These are phyloP conservation scores for Penicillium crustosum DNA, from an alignment of 2,329 filamentous ascomycete genomes.

Conservation along the genomic window DNA sequence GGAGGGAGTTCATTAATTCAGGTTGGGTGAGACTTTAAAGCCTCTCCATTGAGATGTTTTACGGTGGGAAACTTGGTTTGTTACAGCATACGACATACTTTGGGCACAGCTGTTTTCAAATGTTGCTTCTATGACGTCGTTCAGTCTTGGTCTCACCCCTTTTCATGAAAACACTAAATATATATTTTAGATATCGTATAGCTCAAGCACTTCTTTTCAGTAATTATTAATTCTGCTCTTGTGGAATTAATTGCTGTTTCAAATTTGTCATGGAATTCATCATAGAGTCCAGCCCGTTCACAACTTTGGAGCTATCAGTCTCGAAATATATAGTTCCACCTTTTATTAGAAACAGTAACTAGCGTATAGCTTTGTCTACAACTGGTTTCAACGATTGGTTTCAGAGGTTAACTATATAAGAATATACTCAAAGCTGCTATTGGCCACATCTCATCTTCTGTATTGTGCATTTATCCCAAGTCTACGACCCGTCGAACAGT, in stretches of 20 bases:
- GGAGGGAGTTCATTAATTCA: slow-evolving; percentile 4
- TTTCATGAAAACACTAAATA: not conserved
- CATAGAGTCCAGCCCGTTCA: not conserved
- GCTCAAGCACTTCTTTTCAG: not conserved
- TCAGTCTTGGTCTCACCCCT: not conserved
- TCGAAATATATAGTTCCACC: not conserved
- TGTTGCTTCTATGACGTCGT: slow-evolving; percentile 6
- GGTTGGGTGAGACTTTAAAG: not conserved
- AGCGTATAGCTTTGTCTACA: not conserved
- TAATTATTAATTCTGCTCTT: not conserved
- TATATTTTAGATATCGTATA: not conserved
- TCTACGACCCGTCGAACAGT: not conserved
- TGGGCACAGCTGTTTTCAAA: not conserved
- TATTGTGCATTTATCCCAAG: not conserved
- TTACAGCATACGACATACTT: not conserved
- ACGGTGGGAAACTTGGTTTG: not conserved
- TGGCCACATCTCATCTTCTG: not conserved
- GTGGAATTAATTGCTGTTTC: not conserved
- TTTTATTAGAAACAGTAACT: not conserved
- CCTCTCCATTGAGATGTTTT: not conserved
- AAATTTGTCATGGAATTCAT: not conserved
- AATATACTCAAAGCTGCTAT: not conserved
- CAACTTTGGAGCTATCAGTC: not conserved
- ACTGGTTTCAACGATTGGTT: not conserved
- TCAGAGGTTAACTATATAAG: no score